phyloP scores from a whole-genome alignment of 2,329 filamentous ascomycete genomes.

The Penicillium rolfsii region DNA sequence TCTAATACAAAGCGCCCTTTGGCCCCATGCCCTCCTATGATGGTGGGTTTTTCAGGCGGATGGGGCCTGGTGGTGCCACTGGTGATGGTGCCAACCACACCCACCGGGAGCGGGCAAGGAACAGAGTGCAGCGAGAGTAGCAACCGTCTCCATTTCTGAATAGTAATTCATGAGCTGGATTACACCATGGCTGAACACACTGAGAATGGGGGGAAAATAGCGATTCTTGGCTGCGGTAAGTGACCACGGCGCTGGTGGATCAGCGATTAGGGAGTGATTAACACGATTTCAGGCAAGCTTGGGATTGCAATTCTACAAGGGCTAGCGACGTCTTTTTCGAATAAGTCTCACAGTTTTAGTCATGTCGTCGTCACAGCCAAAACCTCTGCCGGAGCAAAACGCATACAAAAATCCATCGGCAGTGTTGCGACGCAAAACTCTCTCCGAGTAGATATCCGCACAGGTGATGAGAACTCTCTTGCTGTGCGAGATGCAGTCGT shows the following conservation, averaged over 20 bases:
- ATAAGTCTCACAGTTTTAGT: not conserved
- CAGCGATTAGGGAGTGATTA: not conserved
- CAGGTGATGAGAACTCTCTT: not conserved
- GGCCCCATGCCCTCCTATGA: not conserved
- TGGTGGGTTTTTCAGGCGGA: not conserved
- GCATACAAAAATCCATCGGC: not conserved
- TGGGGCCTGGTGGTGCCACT: not conserved
- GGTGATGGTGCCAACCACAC: conserved; percentile 1
- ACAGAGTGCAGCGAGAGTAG: not conserved
- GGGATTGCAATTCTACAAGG: not conserved
- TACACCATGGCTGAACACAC: not conserved
- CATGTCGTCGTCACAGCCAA: not conserved
- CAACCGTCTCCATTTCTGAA: not conserved
- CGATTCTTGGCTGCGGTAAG: not conserved
- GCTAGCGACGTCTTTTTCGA: not conserved
- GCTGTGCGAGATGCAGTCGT: not conserved
- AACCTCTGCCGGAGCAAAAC: not conserved
- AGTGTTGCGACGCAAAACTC: not conserved
- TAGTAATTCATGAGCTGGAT: not conserved
- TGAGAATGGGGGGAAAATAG: not conserved
- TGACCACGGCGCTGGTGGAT: not conserved
- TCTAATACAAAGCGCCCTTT: not conserved
- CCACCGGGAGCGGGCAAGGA: not conserved
- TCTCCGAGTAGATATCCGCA: not conserved
- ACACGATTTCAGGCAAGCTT: not conserved